A percentile compares a stretch with the other conserved stretches of the same genome.
phyloP scores from a whole-genome alignment of 2,329 filamentous ascomycete species.

The Sclerotinia borealis region DNA sequence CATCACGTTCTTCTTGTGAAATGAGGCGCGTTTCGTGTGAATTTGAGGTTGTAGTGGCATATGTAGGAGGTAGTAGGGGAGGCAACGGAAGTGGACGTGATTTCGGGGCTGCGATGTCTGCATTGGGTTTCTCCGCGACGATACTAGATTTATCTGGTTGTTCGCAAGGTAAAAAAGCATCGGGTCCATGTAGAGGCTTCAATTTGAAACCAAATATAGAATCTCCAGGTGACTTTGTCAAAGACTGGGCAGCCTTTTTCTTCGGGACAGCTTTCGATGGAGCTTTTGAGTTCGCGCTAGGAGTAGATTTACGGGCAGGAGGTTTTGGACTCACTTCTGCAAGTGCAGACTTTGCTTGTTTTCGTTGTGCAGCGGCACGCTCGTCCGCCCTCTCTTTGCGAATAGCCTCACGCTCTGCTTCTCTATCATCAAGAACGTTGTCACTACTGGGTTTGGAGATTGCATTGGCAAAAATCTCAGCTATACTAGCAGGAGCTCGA shows the following conservation, averaged over 20 bases:
- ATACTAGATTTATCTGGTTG: background rate
- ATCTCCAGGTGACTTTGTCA: background rate
- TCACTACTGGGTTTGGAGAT: background rate
- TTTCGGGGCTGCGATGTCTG: background rate
- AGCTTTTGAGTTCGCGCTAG: background rate
- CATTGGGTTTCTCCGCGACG: background rate
- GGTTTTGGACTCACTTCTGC: background rate
- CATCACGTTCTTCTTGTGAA: constrained; percentile 2
- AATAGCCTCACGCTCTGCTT: background rate
- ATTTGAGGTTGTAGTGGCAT: background rate
- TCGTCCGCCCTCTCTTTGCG: background rate
- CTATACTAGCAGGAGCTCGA: background rate
- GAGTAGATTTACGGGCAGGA: background rate
- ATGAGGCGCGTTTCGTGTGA: background rate
- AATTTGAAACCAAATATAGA: background rate
- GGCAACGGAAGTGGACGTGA: background rate
- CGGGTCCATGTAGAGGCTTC: background rate
- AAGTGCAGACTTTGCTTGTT: background rate
- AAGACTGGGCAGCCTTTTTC: background rate
- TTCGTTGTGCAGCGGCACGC: background rate
- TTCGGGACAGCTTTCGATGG: background rate
- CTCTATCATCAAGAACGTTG: background rate
- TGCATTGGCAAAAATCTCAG: background rate
- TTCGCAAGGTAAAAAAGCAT: background rate
- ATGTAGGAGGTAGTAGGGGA: background rate